Base-by-base conservation (phyloP, 2,329 filamentous ascomycete genomes). In the Nemania sp. region DNA sequence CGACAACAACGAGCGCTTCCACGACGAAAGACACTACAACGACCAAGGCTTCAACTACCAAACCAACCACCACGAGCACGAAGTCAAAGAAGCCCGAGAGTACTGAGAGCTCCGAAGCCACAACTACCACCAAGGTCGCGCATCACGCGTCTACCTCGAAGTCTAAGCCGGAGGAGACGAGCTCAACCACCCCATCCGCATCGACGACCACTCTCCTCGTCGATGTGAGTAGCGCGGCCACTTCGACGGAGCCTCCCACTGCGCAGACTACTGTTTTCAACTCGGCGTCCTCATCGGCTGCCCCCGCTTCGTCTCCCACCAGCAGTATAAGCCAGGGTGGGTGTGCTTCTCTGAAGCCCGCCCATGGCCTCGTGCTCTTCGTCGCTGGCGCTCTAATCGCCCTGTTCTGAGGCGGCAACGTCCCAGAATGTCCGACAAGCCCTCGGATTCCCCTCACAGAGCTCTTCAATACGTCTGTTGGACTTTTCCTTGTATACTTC, bases 361-460 rank as follows among this genome's bases (percentile, higher is more conserved):
- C 34, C 46, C 50, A 40, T 34, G 13, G 54, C 21, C 42, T 65
- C 13, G 18, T 57, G 9, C 43, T 68, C 35, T 43, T 62, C 21
- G 25, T 62, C 43, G 56, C 49, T 12, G 64, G 56, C 47, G 65
- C 46, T 15, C 29, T 66, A 6, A 64, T 46, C 29, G 64, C 43
- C 10, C 20, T 67, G 15, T 2, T 57, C 45, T 64, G 46, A 62
- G 15, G 17, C 5, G 3, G 12, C 12, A 21, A n/a, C 18, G 10
- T 20, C 2, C 20, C 29, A 25, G 5, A 50, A 47, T 20, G 29
- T 35, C 29, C 15, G 18, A 56, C 6, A 6, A 57, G 35, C 35
- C 3, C 35, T 39, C 35, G 10, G 12, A 29, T 29, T 4, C 7
- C 25, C 25, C 25, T 29, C 25, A 3, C 25, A 29, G 7, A 7